Base-by-base conservation (phyloP, 225 moss, liverwort and hornwort genomes). In the Climacium dendroides region DNA sequence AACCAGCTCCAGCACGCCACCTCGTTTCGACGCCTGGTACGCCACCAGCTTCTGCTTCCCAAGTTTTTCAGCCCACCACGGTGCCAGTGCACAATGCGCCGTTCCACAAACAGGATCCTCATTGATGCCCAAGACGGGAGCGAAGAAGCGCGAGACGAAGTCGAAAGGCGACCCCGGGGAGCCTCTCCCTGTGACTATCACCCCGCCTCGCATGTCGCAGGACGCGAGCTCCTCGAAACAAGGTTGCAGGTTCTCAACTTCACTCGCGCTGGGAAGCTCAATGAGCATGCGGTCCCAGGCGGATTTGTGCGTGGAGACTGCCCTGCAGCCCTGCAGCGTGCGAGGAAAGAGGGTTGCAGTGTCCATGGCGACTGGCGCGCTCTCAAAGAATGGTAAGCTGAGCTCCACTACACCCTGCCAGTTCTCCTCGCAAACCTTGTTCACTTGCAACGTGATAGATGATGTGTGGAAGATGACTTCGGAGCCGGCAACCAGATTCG, bases 31-130 rank as follows among this genome's bases (percentile, higher is more conserved):
- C 52, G 91, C 94, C 78, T 91, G 93, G 50, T 90, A 92, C 14
- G 94, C 92, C 64, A 92, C 18, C 84, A 94, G 76, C 10, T 77
- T 88, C 60, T 87, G 53, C 78, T 92, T 93, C 54, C 87, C 90
- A 32, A 93, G 90, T 63, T 92, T 93, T 20, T 47, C 83, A 66
- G 89, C 92, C 93, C 93, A 93, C 77, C 58, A 82, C 20, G 93
- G 89, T 34, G 92, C 90, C 32, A 93, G 87, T 29, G 93, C 84
- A 61, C 93, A 92, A 78, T 93, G 93, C 10, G 90, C 92, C 74
- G 90, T 93, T 15, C 93, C 93, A 50, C 92, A 92, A 28, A 93
- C 93, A 24, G 86, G 83, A 67, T 94, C 92, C 61, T 94, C 94
- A 17, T 84, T 80, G 32, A 93, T 62, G 47, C 91, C 91, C 47